phyloP scores from a whole-genome alignment of 768 basidiomycete genomes.

The Sporobolomyces pararoseus region DNA sequence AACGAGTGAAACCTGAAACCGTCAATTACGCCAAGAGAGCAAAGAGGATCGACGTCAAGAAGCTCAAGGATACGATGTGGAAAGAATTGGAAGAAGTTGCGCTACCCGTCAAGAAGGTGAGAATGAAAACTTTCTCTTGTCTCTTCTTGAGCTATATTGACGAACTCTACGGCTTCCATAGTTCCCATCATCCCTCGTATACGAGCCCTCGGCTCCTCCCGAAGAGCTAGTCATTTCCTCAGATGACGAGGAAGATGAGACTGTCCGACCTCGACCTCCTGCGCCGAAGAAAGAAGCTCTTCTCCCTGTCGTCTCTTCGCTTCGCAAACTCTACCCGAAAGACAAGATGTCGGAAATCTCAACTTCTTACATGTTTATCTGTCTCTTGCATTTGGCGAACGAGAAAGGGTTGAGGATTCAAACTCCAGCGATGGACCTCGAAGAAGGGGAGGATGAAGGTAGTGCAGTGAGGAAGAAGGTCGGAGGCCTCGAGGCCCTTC shows the following conservation, averaged over 20 bases:
- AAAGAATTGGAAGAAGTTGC: slow-evolving; percentile 65
- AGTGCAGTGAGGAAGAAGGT: slow-evolving; percentile 22
- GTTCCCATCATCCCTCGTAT: slow-evolving; percentile 17
- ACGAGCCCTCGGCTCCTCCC: slow-evolving; percentile 17
- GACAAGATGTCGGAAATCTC: slow-evolving; percentile 98
- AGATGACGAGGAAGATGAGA: slow-evolving; percentile 9
- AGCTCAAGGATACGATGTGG: slow-evolving; percentile 98
- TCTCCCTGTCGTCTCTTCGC: slow-evolving; percentile 65
- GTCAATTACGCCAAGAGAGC: slow-evolving; percentile 94
- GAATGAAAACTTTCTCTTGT: neutral
- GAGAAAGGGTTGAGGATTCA: slow-evolving; percentile 83
- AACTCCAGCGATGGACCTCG: slow-evolving; percentile 10
- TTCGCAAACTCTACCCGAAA: slow-evolving; percentile 75
- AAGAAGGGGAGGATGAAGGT: slow-evolving; percentile 14
- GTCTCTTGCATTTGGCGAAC: slow-evolving; percentile 89
- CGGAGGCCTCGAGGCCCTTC: slow-evolving; percentile 33
- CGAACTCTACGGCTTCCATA: neutral
- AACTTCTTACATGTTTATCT: slow-evolving; percentile 99
- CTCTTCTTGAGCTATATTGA: neutral
- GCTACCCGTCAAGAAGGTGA: slow-evolving; percentile 34
- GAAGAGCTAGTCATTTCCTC: neutral
- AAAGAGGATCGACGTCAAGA: slow-evolving; percentile 92
- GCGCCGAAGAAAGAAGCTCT: slow-evolving; percentile 28
- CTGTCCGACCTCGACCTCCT: neutral
- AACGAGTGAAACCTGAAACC: slow-evolving; percentile 74